Evolutionary conservation across 305 asterid species (phyloP), one percentile per base, ranked within the genome.

Genomic region (Fraxinus paxiana): DNA sequence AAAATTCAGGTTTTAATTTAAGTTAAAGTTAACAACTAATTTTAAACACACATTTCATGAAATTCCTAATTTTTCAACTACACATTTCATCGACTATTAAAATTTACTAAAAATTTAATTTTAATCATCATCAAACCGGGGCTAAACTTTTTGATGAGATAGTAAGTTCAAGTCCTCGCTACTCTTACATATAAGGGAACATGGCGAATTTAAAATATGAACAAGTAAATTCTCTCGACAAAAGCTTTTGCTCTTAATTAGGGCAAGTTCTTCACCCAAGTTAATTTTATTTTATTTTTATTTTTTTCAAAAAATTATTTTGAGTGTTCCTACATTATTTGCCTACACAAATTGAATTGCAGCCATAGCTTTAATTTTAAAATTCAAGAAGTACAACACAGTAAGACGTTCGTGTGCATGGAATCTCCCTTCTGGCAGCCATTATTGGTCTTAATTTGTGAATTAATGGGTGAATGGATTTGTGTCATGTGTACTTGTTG

Each of bases 401-500:
- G n/a, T 7, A 77, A 34, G 20, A 26, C 46, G 70, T 80, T 86
- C 81, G 82, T 54, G 24, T 83, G 89, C 91, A 89, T 89, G 89
- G 89, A 70, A 76, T 87, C 6, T 76, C 71, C 77, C 80, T 54
- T 67, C 85, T 85, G 86, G 84, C 80, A 61, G 77, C 84, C 88
- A 88, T 88, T 87, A 83, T 76, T 22, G 69, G 38, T 18, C 28
- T 46, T 30, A 61, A 34, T 28, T 33, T 61, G 70, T 61, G 70
- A 61, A 61, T 54, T n/a, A 20, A 48, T 15, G 13, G 70, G 30
- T 61, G 70, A 81, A 83, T 80, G 85, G 84, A 65, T 35, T 82
- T 78, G 8, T 34, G 72, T 71, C 86, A 86, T 85, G 84, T 86
- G 94, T 88, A 81, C 78, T 88, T 90, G 90, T 89, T 90, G 84